Evolutionary conservation across 306 rosid species (phyloP).

Genomic region (Malus orientalis): DNA sequence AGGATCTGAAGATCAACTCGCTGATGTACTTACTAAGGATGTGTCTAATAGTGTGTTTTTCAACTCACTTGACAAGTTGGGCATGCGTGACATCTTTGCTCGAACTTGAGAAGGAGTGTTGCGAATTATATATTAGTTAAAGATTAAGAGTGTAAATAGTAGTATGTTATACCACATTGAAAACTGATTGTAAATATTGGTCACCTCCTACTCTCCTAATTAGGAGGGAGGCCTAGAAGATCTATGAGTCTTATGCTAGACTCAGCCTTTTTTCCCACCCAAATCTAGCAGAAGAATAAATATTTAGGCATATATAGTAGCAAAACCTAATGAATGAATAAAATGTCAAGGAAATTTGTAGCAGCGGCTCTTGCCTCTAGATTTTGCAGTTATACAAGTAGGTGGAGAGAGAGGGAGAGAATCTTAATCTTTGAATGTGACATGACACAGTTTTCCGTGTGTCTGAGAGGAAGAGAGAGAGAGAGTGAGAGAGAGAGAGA

Average conservation of each 20-base stretch:
- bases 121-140: no score
- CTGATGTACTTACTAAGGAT: no score
- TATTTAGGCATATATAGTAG: not conserved
- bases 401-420: slow-evolving; percentile 10
- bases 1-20: no score
- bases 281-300: slow-evolving; percentile 2
- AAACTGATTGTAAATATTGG: not conserved
- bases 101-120: no score
- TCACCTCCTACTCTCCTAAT: not conserved
- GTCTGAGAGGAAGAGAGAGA: slow-evolving; percentile 31
- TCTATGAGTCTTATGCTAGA: slow-evolving; percentile 1
- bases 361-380: not conserved
- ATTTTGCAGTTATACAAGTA: slow-evolving; percentile 34
- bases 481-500: slow-evolving; percentile 43
- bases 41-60: no score
- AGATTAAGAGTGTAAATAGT: no score
- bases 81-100: no score
- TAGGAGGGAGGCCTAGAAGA: slow-evolving; percentile 8
- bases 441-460: slow-evolving; percentile 27
- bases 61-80: no score
- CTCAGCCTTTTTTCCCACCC: not conserved
- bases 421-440: slow-evolving; percentile 41
- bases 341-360: slow-evolving; percentile 16
- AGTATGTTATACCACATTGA: no score
- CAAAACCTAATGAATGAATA: slow-evolving; percentile 5